Conservation (phyloP, 2,329 filamentous ascomycete genomes). For the Sclerotinia borealis region DNA sequence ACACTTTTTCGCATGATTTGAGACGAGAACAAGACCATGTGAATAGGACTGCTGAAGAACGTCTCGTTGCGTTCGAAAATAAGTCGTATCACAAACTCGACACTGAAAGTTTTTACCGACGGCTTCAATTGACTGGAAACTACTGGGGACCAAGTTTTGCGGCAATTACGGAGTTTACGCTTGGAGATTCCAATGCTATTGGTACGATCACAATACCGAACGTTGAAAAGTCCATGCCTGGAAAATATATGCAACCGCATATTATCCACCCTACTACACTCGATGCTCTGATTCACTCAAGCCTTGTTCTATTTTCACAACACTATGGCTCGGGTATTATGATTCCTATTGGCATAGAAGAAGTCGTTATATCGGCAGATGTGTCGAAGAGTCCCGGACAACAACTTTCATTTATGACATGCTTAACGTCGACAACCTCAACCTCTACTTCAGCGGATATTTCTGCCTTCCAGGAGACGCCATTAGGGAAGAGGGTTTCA, state of each 20-base stretch:
- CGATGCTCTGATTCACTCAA: constrained; percentile 32
- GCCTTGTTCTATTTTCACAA: background rate
- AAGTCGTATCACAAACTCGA: background rate
- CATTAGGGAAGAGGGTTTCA: background rate
- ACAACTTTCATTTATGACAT: background rate
- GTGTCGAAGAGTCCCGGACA: background rate
- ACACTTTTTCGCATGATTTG: background rate
- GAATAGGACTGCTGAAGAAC: background rate
- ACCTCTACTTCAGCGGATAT: background rate
- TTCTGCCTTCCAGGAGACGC: background rate
- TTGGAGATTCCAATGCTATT: background rate
- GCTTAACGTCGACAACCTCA: background rate
- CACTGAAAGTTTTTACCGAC: background rate
- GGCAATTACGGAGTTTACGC: constrained; percentile 1
- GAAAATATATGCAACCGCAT: constrained; percentile 36
- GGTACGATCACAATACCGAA: background rate
- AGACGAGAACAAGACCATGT: background rate
- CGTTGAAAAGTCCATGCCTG: constrained; percentile 29
- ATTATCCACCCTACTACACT: constrained; percentile 52
- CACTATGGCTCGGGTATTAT: background rate
- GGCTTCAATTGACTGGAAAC: constrained; percentile 35
- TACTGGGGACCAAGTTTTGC: constrained; percentile 45
- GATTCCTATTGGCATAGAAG: background rate
- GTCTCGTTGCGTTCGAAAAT: background rate
- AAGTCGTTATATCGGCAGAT: background rate